Base-by-base conservation (phyloP, 2,329 filamentous ascomycete species). In the Grosmannia huntii region DNA sequence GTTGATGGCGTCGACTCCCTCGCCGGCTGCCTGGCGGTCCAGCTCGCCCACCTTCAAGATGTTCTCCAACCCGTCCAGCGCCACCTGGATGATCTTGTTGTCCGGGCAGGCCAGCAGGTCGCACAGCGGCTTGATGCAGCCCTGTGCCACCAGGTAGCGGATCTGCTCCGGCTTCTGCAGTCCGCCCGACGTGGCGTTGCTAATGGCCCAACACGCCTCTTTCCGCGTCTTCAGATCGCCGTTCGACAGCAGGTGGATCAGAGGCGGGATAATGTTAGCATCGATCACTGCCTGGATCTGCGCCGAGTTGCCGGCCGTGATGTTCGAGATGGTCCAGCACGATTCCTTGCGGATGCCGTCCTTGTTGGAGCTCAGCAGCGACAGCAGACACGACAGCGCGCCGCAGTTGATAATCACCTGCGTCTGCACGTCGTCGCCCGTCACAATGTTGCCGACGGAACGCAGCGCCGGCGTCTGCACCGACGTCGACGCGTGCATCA, bases 31-130 rank as follows among this genome's bases (percentile, higher is more conserved):
- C 74, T 96, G 90, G 81, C 96, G 96, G 76, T 99, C 94, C 76
- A 97, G 90, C 67, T 99, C 94, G 57, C 94, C 94, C 62, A 99
- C 94, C 86, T 99, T 99, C 69, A 99, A 84, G 64, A 99, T 97
- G 75, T 99, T 99, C 85, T 99, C 94, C 58, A 99, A 81, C 57
- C 94, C 94, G 68, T 99, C 94, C 54, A 99, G 83, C 63, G 94
- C 94, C 64, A 99, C 94, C 75, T 99, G 94, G 67, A 99, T 99
- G 71, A 99, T 99, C 83, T 99, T 99, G 78, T 99, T 99, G 74
- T 99, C 94, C 33, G 95, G 95, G 79, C 94, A 99, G 46, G 84
- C 85, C 59, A 99, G 84, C 28, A 99, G 83, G 68, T 99, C 94
- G 72, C 94, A 99, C 38, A 99, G 81, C 4, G 94, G 94, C 76